These are phyloP conservation scores for Aspergillus ochraceoroseus DNA, from an alignment of 2,329 filamentous ascomycete species.

Conservation along the genomic window DNA sequence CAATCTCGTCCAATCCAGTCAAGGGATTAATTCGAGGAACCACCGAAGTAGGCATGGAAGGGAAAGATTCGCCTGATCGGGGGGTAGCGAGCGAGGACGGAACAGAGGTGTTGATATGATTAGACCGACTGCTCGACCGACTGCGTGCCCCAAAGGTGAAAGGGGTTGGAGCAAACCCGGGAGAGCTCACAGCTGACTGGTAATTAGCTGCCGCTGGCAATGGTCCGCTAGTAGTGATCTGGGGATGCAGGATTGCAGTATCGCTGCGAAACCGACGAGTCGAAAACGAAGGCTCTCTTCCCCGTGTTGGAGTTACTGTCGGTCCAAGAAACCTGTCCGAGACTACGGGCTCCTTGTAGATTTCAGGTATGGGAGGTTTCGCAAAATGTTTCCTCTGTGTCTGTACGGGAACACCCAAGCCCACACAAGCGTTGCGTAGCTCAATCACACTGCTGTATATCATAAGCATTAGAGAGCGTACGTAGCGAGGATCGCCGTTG, in stretches of 20 bases:
- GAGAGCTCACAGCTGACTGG: conserved; percentile 28
- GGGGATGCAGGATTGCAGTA: conserved; percentile 48
- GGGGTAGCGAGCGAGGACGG: conserved; percentile 59
- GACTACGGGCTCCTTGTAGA: conserved; percentile 26
- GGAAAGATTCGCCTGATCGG: conserved; percentile 76
- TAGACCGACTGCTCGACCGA: conserved; percentile 51
- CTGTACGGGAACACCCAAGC: conserved; percentile 45
- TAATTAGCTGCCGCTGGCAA: conserved; percentile 30
- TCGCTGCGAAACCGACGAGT: conserved; percentile 48
- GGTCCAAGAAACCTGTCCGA: conserved; percentile 30
- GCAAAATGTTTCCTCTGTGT: conserved; percentile 27
- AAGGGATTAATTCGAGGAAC: conserved; percentile 50
- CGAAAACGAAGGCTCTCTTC: conserved; percentile 40
- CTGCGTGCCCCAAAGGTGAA: conserved; percentile 38
- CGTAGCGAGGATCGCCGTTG: conserved; percentile 52
- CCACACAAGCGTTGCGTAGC: conserved; percentile 54
- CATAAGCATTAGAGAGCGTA: conserved; percentile 56
- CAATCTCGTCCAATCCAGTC: conserved; percentile 60
- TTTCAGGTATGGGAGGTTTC: conserved; percentile 30
- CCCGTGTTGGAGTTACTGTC: conserved; percentile 45
- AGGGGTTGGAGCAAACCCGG: conserved; percentile 30
- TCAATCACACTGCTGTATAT: conserved; percentile 57
- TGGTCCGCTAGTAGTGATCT: conserved; percentile 28
- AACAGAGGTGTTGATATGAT: conserved; percentile 46
- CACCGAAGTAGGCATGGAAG: conserved; percentile 44